Evolutionary conservation across 192 early-diverging fungal genomes (phyloP).

Genomic region (Borealophlyctis nickersoniae): DNA sequence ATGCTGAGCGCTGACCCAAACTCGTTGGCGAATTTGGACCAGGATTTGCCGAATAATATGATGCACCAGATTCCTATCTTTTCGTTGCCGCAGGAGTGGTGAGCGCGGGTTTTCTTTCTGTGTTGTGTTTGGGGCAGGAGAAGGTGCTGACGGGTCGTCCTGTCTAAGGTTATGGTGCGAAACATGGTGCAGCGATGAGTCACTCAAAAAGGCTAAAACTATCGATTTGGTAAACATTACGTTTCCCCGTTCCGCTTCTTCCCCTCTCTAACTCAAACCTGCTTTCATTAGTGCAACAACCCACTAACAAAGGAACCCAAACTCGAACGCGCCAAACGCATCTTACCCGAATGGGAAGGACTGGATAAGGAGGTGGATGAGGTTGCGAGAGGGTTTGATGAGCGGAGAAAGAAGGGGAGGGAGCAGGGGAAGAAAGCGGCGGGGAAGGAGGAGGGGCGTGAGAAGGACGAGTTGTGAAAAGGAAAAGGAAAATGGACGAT

Average conservation of each 20-base stretch:
- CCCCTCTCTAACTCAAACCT: background rate
- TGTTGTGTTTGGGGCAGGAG: too few species aligned
- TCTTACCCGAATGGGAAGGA: constrained; percentile 91
- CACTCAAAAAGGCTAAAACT: constrained; percentile 83
- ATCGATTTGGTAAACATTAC: constrained; percentile 80
- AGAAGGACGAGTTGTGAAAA: too few species aligned
- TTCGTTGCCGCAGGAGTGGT: constrained; percentile 93
- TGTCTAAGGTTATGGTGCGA: constrained; percentile 91
- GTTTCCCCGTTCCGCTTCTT: background rate
- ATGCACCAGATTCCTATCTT: constrained; percentile 80
- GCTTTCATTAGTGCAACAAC: constrained; percentile 83
- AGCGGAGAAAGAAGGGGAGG: background rate
- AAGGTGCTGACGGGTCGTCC: background rate
- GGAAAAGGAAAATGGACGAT: too few species aligned
- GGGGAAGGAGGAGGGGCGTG: background rate
- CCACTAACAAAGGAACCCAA: constrained; percentile 99
- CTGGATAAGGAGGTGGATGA: constrained; percentile 66
- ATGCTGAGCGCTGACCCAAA: constrained; percentile 80
- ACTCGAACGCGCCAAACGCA: constrained; percentile 83
- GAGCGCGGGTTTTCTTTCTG: background rate
- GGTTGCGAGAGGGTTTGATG: constrained; percentile 24
- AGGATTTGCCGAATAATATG: constrained; percentile 98
- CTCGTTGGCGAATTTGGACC: constrained; percentile 93
- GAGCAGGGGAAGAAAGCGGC: background rate
- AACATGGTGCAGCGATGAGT: constrained; percentile 94